phyloP scores from a whole-genome alignment of 2,329 filamentous ascomycete species.

The Didymella glomerata region DNA sequence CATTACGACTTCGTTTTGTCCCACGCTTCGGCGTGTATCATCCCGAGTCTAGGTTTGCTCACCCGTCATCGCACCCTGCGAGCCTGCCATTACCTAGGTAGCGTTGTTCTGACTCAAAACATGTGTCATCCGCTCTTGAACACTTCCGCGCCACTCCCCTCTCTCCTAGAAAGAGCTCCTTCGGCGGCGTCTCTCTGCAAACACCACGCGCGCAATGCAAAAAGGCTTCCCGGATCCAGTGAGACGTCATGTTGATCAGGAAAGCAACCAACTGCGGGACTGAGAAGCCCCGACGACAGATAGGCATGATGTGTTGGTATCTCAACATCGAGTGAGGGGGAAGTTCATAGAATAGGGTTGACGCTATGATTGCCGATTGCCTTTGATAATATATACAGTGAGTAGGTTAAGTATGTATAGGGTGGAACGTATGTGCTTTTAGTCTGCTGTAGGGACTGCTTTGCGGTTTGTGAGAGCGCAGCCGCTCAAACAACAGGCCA shows the following conservation, averaged over 20 bases:
- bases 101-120: too few species aligned
- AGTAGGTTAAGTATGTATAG: constrained; percentile 12
- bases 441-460: constrained; percentile 5
- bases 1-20: too few species aligned
- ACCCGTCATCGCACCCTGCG: too few species aligned
- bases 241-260: neutral
- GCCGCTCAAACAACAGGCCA: constrained; percentile 56
- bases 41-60: too few species aligned
- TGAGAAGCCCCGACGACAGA: neutral
- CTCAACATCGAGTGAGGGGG: neutral
- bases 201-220: neutral
- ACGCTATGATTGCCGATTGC: neutral
- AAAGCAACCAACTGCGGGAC: neutral
- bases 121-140: neutral
- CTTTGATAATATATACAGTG: constrained; percentile 5
- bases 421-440: neutral
- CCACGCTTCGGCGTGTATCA: too few species aligned
- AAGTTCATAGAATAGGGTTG: neutral
- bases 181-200: neutral
- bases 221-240: neutral
- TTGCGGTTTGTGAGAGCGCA: too few species aligned
- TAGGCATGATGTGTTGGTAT: neutral
- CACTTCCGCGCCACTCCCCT: neutral
- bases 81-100: too few species aligned
- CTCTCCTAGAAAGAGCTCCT: neutral